A percentile compares a stretch with the other conserved stretches of the same genome.
These are phyloP conservation scores for Brassica incana DNA, from an alignment of 345 rosid species.

Conservation along the genomic window DNA sequence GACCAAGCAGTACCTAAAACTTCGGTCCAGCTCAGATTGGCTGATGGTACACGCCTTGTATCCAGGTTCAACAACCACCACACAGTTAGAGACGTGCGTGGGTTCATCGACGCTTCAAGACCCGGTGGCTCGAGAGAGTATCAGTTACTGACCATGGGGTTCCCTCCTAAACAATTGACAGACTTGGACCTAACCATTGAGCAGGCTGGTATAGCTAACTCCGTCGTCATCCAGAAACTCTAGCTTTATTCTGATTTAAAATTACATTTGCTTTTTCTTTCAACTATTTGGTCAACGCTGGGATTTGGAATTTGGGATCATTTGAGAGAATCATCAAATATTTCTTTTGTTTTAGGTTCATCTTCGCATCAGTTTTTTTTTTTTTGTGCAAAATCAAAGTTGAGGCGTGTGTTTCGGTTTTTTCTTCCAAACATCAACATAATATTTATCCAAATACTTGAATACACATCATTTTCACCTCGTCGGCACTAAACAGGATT, in stretches of 20 bases:
- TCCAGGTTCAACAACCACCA: slow-evolving; percentile 51
- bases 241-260: slow-evolving; percentile 26
- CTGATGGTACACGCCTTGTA: slow-evolving; percentile 52
- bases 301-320: slow-evolving; percentile 1
- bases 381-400: too few species aligned
- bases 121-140: slow-evolving; percentile 67
- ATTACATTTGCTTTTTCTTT: not conserved
- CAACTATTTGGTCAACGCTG: slow-evolving; percentile 3
- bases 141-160: slow-evolving; percentile 86
- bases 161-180: slow-evolving; percentile 80
- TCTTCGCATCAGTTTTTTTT: not conserved
- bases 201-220: slow-evolving; percentile 82
- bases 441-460: too few species aligned
- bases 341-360: not conserved
- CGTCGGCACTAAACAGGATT: too few species aligned
- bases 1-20: slow-evolving; percentile 48
- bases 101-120: slow-evolving; percentile 79
- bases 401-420: too few species aligned
- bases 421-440: too few species aligned
- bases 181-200: slow-evolving; percentile 79
- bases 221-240: slow-evolving; percentile 92
- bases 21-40: slow-evolving; percentile 83
- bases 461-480: too few species aligned
- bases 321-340: slow-evolving; percentile 16
- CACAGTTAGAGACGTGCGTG: slow-evolving; percentile 66